Conservation (phyloP, 2,329 filamentous ascomycete genomes). For the Fusarium pseudograminearum region DNA sequence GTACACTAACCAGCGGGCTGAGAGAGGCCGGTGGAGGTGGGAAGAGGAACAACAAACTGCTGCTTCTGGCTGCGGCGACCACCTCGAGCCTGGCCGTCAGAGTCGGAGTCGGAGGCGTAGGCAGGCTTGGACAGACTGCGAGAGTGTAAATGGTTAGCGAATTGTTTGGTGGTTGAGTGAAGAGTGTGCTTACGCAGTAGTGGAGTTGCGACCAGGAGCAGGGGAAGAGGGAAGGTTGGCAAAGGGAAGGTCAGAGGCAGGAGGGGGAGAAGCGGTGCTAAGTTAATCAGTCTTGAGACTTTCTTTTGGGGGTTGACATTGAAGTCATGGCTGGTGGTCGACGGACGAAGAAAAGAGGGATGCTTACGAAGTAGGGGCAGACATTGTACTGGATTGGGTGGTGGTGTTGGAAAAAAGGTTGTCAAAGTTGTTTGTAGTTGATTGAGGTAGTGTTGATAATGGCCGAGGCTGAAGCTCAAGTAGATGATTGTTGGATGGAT, state of each 20-base stretch:
- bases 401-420: conserved; percentile 32
- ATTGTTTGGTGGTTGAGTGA: background rate
- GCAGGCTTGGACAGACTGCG: conserved; percentile 47
- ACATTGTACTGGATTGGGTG: conserved; percentile 42
- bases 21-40: conserved; percentile 53
- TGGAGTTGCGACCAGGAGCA: conserved; percentile 34
- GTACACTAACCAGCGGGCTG: conserved; percentile 49
- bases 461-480: conserved; percentile 40
- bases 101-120: conserved; percentile 50
- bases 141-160: conserved; percentile 25
- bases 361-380: conserved; percentile 47
- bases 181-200: conserved; percentile 39
- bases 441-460: conserved; percentile 18
- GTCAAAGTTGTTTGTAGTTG: conserved; percentile 29
- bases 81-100: conserved; percentile 49
- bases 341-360: background rate
- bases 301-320: conserved; percentile 18
- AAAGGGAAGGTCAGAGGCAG: conserved; percentile 39
- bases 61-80: conserved; percentile 46
- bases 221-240: conserved; percentile 40
- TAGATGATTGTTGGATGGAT: conserved; percentile 44
- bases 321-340: conserved; percentile 1
- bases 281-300: conserved; percentile 38
- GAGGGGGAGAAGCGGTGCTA: conserved; percentile 41
- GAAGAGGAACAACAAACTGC: conserved; percentile 48